Base-by-base conservation (phyloP, 1,284 basidiomycete species). In the Athelia sp. region DNA sequence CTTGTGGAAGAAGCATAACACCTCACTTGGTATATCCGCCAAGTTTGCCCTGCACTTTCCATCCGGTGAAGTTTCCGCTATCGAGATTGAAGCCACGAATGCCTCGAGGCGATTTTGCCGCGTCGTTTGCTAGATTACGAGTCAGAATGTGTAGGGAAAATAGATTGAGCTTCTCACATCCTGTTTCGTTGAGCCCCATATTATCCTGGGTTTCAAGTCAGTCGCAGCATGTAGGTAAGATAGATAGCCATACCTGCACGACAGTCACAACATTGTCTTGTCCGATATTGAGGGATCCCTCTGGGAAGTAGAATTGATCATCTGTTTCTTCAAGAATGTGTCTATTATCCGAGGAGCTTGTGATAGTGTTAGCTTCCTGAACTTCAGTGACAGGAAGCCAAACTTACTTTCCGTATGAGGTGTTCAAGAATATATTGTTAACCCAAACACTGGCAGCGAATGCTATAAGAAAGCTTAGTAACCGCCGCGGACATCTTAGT, bases 11-110 rank as follows among this genome's bases (percentile, higher is more conserved):
- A 21, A 32, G 19, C 15, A 3, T 22, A 10, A 46, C 11, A 63
- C 76, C 26, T n/a, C 60, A 88, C 87, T 70, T 67, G 0, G 68
- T 78, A 62, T 91, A 91, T 13, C 90, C 89, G 17, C 86, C 86
- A 4, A 84, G 57, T 62, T 91, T 92, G 34, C 90, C 90, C 66
- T 90, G 87, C 0, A 92, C 86, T 55, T 79, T 88, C 90, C 90
- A 93, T 6, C 72, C 68, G 2, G 72, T 71, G 59, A 89, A 87
- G 17, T 68, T 69, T 15, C 84, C 84, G 6, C 64, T 63, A 49
- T 79, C 73, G 11, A 91, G 73, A 54, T 74, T 59, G 70, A 85
- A 90, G 17, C 87, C 88, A n/a, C 84, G 78, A 46, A 92, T 75
- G 1, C 89, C 90, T 18, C 90, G 82, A 31, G 88, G 84, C 4